phyloP scores from a whole-genome alignment of 495 filamentous ascomycete species.

The Sabuloglossum arenarium region DNA sequence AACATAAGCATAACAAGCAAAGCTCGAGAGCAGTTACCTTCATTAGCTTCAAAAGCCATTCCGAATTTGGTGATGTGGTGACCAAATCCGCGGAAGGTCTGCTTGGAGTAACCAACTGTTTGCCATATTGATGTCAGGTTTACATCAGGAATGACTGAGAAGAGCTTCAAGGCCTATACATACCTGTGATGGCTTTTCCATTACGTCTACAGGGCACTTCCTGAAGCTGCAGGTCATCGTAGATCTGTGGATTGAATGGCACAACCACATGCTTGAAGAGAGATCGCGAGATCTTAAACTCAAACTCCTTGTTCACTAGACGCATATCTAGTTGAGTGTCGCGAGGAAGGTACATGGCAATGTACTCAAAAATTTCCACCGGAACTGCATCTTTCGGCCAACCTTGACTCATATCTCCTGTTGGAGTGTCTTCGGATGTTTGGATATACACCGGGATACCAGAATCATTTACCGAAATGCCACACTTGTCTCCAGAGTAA shows the following conservation, averaged over 20 bases:
- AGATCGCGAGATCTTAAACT: conserved; percentile 22
- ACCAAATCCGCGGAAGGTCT: conserved; percentile 28
- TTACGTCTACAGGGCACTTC: too few species aligned
- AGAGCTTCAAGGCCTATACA: not conserved
- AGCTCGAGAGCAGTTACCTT: conserved; percentile 7
- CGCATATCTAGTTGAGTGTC: conserved; percentile 28
- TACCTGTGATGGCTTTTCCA: too few species aligned
- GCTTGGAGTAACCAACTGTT: conserved; percentile 23
- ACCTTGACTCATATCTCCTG: not conserved
- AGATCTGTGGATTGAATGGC: conserved; percentile 30
- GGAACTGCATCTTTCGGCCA: not conserved
- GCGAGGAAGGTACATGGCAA: conserved; percentile 21
- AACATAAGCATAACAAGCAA: not conserved
- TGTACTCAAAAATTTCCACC: not conserved
- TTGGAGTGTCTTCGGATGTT: too few species aligned
- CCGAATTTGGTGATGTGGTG: conserved; percentile 27
- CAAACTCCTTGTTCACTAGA: conserved; percentile 31
- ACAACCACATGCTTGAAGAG: conserved; percentile 31
- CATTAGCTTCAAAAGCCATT: conserved; percentile 32
- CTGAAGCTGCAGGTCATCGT: conserved; percentile 11
- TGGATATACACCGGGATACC: too few species aligned
- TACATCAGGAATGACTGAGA: not conserved
- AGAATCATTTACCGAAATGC: too few species aligned
- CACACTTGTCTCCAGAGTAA: too few species aligned
- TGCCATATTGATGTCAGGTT: too few species aligned